A percentile compares a stretch with the other conserved stretches of the same genome.
Evolutionary conservation across 176 grass and related monocot species (phyloP).

Genomic region (Musa acuminata): DNA sequence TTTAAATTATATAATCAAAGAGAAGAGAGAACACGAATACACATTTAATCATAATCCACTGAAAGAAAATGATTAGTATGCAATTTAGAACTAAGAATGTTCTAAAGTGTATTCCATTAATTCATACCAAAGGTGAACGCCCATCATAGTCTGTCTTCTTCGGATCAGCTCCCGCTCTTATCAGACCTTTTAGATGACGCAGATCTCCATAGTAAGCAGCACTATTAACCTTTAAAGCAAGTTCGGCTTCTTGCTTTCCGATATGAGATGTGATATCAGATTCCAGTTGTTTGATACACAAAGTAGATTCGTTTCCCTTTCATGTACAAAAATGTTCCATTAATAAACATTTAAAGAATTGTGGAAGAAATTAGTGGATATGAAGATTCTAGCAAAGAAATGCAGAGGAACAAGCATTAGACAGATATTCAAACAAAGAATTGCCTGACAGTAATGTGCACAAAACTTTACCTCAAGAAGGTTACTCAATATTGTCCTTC

Average conservation of each 20-base stretch:
- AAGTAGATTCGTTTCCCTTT: constrained; percentile 54
- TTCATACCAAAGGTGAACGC: constrained; percentile 66
- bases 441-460: neutral
- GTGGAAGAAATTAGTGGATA: neutral
- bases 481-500: constrained; percentile 68
- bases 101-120: neutral
- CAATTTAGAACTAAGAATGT: neutral
- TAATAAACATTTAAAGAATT: neutral
- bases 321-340: neutral
- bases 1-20: too few relatives aligned
- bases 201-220: constrained; percentile 82
- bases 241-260: constrained; percentile 82
- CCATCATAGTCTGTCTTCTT: constrained; percentile 87
- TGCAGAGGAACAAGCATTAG: neutral
- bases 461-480: constrained; percentile 51
- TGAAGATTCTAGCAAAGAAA: neutral
- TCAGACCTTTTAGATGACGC: constrained; percentile 56
- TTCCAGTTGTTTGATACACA: constrained; percentile 61
- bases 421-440: neutral
- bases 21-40: neutral
- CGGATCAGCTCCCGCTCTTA: constrained; percentile 76
- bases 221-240: constrained; percentile 65
- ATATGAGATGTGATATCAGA: constrained; percentile 88
- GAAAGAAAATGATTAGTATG: neutral
- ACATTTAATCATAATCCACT: constrained; percentile 1